Percentiles rank a stretch among this genome's conserved stretches.
These are phyloP conservation scores for Schizosaccharomyces cryophilus DNA, from an alignment of 805 yeast genomes.

Conservation along the genomic window DNA sequence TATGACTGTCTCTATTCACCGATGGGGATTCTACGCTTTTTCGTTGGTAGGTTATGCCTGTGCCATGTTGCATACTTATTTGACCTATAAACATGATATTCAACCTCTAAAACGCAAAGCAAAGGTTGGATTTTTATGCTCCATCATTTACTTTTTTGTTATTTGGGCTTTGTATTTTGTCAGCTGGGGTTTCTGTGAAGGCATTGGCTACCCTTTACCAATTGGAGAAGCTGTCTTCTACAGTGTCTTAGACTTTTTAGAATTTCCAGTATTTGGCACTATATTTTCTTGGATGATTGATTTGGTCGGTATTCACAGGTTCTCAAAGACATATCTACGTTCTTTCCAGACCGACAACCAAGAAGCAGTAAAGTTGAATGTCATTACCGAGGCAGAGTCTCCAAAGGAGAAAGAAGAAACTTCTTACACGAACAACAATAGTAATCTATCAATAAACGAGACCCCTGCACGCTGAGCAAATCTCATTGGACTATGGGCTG, in stretches of 20 bases:
- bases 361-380: too few relatives aligned
- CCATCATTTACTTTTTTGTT: background rate
- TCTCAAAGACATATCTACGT: background rate
- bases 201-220: constrained; percentile 26
- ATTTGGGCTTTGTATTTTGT: constrained; percentile 7
- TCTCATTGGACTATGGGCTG: too few relatives aligned
- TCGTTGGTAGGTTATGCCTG: background rate
- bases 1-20: background rate
- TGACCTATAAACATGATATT: background rate
- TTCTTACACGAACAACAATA: too few relatives aligned
- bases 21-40: background rate
- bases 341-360: too few relatives aligned
- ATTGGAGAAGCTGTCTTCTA: constrained; percentile 10
- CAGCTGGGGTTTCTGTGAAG: constrained; percentile 32
- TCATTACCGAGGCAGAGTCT: too few relatives aligned
- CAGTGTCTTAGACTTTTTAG: constrained; percentile 22
- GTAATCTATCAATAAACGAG: too few relatives aligned
- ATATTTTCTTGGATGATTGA: background rate
- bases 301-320: background rate
- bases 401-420: too few relatives aligned
- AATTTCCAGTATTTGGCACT: constrained; percentile 12
- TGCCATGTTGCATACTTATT: background rate
- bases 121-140: background rate
- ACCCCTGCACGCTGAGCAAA: too few relatives aligned
- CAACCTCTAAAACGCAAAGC: background rate